A percentile compares a stretch with the other conserved stretches of the same genome.
Conservation (phyloP, 2,329 filamentous ascomycete species). For the Fusarium avenaceum region DNA sequence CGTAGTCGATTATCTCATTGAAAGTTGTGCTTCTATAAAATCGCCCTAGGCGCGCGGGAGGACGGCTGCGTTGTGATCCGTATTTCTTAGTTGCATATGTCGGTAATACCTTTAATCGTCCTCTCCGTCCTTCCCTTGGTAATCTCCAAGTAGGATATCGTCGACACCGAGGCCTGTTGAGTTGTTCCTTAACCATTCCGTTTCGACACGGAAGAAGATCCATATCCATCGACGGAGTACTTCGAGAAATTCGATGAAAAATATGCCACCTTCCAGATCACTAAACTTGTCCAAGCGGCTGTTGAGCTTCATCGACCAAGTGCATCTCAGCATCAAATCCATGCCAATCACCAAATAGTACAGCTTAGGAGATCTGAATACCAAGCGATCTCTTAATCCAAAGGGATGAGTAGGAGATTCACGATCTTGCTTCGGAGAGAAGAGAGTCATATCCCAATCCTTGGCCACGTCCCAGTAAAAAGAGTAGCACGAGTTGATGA, state of each 20-base stretch:
- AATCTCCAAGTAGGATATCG: constrained; percentile 82
- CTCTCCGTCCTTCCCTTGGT: constrained; percentile 70
- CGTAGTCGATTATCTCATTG: constrained; percentile 27
- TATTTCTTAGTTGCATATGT: constrained; percentile 3
- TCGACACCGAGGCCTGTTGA: constrained; percentile 69
- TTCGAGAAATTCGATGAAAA: constrained; percentile 87
- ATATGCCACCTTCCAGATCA: constrained; percentile 90
- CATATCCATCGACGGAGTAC: constrained; percentile 92
- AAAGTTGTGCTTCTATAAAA: constrained; percentile 41
- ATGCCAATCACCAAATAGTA: constrained; percentile 87
- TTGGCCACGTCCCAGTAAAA: constrained; percentile 98
- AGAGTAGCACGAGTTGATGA: constrained; percentile 91
- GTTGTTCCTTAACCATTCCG: constrained; percentile 82
- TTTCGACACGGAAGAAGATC: constrained; percentile 96
- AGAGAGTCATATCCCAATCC: constrained; percentile 95
- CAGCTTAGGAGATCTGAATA: constrained; percentile 77
- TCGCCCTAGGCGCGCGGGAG: constrained; percentile 31
- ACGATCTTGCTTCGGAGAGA: constrained; percentile 71
- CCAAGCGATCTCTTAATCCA: constrained; percentile 80
- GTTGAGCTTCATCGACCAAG: constrained; percentile 90
- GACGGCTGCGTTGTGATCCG: constrained; percentile 23
- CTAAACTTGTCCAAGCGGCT: constrained; percentile 85
- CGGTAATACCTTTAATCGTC: constrained; percentile 50
- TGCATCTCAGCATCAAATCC: constrained; percentile 86
- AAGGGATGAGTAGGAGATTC: constrained; percentile 76